These are phyloP conservation scores for Ceratobasidium sp. DNA, from an alignment of 1,284 basidiomycete species.

Conservation along the genomic window DNA sequence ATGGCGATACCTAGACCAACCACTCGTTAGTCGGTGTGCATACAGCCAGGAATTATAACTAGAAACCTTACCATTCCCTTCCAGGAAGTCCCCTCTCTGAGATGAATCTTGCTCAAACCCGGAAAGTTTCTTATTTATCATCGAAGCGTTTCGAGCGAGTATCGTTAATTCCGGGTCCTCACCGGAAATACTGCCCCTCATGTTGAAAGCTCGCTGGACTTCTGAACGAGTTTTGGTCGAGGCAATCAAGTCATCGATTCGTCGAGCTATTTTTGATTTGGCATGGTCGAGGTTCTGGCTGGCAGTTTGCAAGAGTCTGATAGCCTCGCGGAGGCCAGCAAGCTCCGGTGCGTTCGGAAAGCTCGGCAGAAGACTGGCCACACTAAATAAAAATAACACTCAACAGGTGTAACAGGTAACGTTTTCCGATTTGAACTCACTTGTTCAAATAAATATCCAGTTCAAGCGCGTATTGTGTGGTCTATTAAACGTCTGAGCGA, in stretches of 20 bases:
- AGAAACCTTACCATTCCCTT: slow-evolving; percentile 51
- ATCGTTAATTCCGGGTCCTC: not conserved
- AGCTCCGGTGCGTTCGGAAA: slow-evolving; percentile 55
- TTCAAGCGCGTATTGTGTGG: slow-evolving; percentile 74
- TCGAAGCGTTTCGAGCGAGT: slow-evolving; percentile 52
- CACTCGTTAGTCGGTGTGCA: not conserved
- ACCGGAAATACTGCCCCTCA: not conserved
- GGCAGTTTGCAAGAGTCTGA: slow-evolving; percentile 59
- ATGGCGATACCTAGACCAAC: not conserved
- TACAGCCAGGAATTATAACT: not conserved
- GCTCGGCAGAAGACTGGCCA: slow-evolving; percentile 54
- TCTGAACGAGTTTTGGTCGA: not conserved
- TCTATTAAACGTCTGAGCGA: slow-evolving; percentile 70
- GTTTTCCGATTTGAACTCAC: slow-evolving; percentile 48
- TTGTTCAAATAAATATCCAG: slow-evolving; percentile 64
- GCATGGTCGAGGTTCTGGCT: slow-evolving; percentile 65
- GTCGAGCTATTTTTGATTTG: slow-evolving; percentile 47
- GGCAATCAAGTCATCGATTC: not conserved
- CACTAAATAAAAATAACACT: slow-evolving; percentile 49
- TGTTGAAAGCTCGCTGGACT: not conserved
- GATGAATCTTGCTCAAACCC: slow-evolving; percentile 85
- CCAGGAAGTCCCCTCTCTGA: slow-evolving; percentile 77
- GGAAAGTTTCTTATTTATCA: slow-evolving; percentile 73
- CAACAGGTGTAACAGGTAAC: not conserved
- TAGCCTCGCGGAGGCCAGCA: slow-evolving; percentile 55